Evolutionary conservation across 2,329 filamentous ascomycete species (phyloP), one percentile per base, ranked within the genome.

Genomic region (Blumeria hordei): DNA sequence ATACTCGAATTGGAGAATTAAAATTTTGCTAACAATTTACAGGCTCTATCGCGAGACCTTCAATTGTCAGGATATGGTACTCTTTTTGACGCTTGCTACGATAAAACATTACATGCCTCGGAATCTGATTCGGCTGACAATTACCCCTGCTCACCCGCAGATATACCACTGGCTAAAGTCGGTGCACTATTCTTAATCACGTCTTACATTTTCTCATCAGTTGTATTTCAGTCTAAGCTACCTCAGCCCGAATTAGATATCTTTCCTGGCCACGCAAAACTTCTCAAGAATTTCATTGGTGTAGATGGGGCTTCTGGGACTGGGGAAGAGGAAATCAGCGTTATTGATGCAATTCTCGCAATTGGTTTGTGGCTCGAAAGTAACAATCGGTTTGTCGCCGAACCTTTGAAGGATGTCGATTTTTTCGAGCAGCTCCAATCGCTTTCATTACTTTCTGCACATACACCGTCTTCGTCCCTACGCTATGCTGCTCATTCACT

Each of bases 121-220:
- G 67, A 54, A 65, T 66, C 56, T 53, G 56, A 62, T 49, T 58
- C 64, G 50, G 68, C 74, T 34, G 68, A 73, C 28, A 70, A 75
- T 37, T 67, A 70, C 21, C 70, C 70, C 4, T 67, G 68, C 14
- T 68, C 70, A 1, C 69, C 72, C 0, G 70, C 73, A 12, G 71
- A 73, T 11, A 74, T 82, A 50, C 70, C 72, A 47, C 68, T 82
- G 2, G 80, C 79, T 0, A 74, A 74, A 0, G 73, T 74, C 5
- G 80, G 80, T 3, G 69, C 74, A 28, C 66, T 80, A 11, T 78
- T 76, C 58, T 68, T 83, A 37, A 67, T 78, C 14, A 74, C 76
- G 7, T 81, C 80, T 64, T 77, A 74, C 68, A 69, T 81, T 44
- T 80, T 82, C 60, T 76, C 79, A 0, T 71, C 75, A 0, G 72